These are phyloP conservation scores for Trichoderma koningiopsis DNA, from an alignment of 2,329 filamentous ascomycete genomes.

Conservation along the genomic window DNA sequence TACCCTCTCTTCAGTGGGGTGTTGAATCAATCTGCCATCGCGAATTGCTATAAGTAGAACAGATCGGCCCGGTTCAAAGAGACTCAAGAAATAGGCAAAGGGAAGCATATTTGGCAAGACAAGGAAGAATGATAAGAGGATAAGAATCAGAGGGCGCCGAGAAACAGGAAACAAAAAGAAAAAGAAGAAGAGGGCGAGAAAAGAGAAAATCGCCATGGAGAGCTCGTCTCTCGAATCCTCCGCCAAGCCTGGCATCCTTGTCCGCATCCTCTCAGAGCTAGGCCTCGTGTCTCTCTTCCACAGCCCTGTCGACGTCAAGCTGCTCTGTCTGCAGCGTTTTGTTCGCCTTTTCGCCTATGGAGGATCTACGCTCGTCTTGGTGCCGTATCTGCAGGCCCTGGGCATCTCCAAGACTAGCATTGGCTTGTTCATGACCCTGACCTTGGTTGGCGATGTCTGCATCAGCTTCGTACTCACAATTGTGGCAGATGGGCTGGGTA, in stretches of 20 bases:
- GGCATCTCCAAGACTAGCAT: conserved; percentile 53
- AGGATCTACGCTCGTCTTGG: conserved; percentile 58
- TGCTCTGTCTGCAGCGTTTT: conserved; percentile 61
- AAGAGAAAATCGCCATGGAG: not conserved
- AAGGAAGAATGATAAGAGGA: not conserved
- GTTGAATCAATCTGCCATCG: not conserved
- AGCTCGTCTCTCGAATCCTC: not conserved
- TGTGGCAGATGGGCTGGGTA: conserved; percentile 60
- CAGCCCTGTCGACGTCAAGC: conserved; percentile 51
- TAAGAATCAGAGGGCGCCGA: not conserved
- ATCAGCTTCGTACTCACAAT: conserved; percentile 62
- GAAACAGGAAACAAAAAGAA: not conserved
- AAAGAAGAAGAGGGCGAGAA: not conserved
- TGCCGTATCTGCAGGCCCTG: conserved; percentile 56
- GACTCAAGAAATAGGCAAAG: not conserved
- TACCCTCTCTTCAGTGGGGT: not conserved
- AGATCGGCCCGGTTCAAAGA: not conserved
- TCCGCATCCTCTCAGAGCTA: conserved; percentile 31
- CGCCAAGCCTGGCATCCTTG: not conserved
- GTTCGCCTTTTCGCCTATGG: conserved; percentile 67
- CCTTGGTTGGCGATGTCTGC: conserved; percentile 59
- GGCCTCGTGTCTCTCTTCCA: conserved; percentile 34
- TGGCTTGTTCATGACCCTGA: conserved; percentile 68
- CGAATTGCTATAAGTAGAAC: not conserved
- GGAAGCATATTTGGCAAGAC: not conserved